A percentile compares a stretch with the other conserved stretches of the same genome.
phyloP scores from a whole-genome alignment of 352 stramenopile genomes.

The Pythium aphanidermatum region DNA sequence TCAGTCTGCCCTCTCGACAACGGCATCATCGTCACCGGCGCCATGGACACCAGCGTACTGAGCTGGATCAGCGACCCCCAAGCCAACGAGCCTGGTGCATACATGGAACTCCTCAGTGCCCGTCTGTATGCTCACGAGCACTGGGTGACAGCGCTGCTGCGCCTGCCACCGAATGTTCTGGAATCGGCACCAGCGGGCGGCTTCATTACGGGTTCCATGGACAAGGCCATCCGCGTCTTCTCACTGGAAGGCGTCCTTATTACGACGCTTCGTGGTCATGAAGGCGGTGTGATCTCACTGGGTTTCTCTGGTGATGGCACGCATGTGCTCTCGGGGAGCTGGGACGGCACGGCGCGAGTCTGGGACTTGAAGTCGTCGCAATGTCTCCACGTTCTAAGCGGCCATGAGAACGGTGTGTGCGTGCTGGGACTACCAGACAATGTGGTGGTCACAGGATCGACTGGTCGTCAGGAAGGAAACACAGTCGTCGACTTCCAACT shows the following conservation, averaged over 20 bases:
- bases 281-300: conserved; percentile 75
- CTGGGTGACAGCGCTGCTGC: conserved; percentile 66
- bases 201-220: conserved; percentile 77
- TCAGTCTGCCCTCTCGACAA: conserved; percentile 42
- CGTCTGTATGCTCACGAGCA: conserved; percentile 75
- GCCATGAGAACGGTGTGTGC: conserved; percentile 82
- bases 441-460: conserved; percentile 69
- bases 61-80: conserved; percentile 39
- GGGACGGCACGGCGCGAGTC: conserved; percentile 71
- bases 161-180: conserved; percentile 26
- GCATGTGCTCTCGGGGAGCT: conserved; percentile 68
- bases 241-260: conserved; percentile 35
- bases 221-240: conserved; percentile 72
- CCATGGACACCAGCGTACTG: conserved; percentile 66
- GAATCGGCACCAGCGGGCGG: conserved; percentile 24
- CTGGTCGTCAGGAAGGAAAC: conserved; percentile 69
- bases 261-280: conserved; percentile 46
- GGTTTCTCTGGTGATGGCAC: conserved; percentile 29
- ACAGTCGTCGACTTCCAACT: conserved; percentile 72
- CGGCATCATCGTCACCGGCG: conserved; percentile 57
- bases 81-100: conserved; percentile 13
- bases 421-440: conserved; percentile 60
- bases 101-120: conserved; percentile 40
- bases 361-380: conserved; percentile 51
- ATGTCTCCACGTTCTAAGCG: conserved; percentile 51